Base-by-base conservation (phyloP, 2,329 filamentous ascomycete genomes). In the Calonectria hawksworthii region DNA sequence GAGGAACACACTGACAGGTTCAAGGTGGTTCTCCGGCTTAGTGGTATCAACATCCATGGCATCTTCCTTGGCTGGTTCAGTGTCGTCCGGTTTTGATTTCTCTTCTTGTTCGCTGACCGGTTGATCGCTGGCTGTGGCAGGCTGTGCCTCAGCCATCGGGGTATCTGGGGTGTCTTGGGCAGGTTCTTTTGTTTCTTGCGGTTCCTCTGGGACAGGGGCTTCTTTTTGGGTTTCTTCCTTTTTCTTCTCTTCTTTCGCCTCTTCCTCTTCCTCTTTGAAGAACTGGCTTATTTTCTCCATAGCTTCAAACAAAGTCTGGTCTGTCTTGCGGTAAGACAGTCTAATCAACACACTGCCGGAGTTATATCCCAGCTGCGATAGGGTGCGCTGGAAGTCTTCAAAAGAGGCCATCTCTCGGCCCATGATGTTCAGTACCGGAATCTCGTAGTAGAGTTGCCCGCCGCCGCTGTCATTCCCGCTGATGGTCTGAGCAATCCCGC, bases 391-490 rank as follows among this genome's bases (percentile, higher is more conserved):
- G 73, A 99, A 90, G 81, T 98, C 96, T 23, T 89, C 88, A 80
- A 99, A 95, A 0, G 91, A 92, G 3, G 93, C 90, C 21, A 98
- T 86, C 79, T 96, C 95, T 80, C 95, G 90, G 13, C 94, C 95
- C 90, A 98, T 93, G 76, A 98, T 91, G 77, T 96, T 94, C 70
- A 99, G 86, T 21, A 96, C 93, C 0, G 97, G 97, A 77, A 93
- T 94, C 85, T 99, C 95, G 82, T 98, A 98, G 84, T 94, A 94
- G 67, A 99, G 86, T 83, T 96, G 92, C 7, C 96, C 96, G 38
- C 93, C 91, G 18, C 90, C 90, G 13, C 84, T 85, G 34, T 88
- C 89, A 8, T 88, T 84, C 7, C 89, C 91, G 74, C 86, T 88
- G 47, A 85, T 87, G 21, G 90, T 90, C 75, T 91, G 89, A 0